A percentile compares a stretch with the other conserved stretches of the same genome.
phyloP scores from a whole-genome alignment of 345 rosid species.

The Populus simonii region DNA sequence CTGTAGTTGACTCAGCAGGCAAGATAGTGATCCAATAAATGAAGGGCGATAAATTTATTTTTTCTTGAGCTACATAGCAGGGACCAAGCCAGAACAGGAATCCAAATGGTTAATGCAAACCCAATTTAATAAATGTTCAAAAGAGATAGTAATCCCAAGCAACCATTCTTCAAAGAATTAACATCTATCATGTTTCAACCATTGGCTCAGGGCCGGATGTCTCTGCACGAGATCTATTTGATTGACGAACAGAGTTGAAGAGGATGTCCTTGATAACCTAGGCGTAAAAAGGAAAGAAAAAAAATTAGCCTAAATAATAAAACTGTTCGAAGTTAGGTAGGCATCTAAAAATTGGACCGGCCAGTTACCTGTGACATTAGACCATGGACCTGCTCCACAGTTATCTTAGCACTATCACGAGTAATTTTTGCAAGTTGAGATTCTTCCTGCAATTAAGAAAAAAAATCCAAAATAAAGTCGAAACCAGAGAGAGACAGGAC shows the following conservation, averaged over 20 bases:
- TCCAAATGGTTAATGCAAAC: not conserved
- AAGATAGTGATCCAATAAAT: not conserved
- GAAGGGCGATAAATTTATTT: not conserved
- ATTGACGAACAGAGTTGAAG: conserved; percentile 76
- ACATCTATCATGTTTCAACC: conserved; percentile 63
- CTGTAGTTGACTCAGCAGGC: not conserved
- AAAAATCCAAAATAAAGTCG: not conserved
- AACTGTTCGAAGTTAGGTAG: not conserved
- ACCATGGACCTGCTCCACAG: conserved; percentile 97
- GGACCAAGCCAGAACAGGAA: not conserved
- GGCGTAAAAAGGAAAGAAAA: not conserved
- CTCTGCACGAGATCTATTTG: conserved; percentile 48
- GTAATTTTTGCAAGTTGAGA: conserved; percentile 96
- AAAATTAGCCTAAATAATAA: not conserved
- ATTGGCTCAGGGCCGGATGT: conserved; percentile 85
- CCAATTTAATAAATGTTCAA: not conserved
- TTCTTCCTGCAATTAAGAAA: conserved; percentile 68
- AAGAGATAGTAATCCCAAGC: not conserved
- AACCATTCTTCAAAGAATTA: not conserved
- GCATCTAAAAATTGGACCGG: conserved; percentile 3
- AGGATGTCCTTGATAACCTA: conserved; percentile 96
- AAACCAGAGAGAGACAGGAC: not conserved
- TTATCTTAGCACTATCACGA: conserved; percentile 92
- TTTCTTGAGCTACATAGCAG: not conserved
- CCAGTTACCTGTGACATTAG: conserved; percentile 89